A percentile compares a stretch with the other conserved stretches of the same genome.
phyloP scores from a whole-genome alignment of 2,329 filamentous ascomycete species.

The Corynespora cassiicola region DNA sequence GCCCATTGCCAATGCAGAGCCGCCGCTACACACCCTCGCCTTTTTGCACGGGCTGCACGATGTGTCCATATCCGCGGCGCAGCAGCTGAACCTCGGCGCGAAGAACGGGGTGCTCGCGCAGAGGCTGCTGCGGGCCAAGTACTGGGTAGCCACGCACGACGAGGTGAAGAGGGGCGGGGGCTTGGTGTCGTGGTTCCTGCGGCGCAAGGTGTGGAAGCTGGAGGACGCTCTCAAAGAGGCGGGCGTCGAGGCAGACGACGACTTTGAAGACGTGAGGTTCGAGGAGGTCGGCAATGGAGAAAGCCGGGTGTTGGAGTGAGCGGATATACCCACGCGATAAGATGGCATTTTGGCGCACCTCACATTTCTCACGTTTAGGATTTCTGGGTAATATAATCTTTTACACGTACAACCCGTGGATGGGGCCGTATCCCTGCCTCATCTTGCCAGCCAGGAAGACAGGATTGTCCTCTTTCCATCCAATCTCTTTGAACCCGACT shows the following conservation, averaged over 20 bases:
- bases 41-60: conserved; percentile 71
- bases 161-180: conserved; percentile 67
- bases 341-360: too few relatives aligned
- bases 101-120: conserved; percentile 67
- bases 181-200: conserved; percentile 59
- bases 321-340: too few relatives aligned
- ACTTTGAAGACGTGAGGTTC: conserved; percentile 54
- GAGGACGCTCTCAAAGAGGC: conserved; percentile 58
- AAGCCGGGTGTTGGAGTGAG: conserved; percentile 57
- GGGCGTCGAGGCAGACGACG: conserved; percentile 51
- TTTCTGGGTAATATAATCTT: too few relatives aligned
- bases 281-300: conserved; percentile 64
- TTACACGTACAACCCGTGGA: conserved; percentile 28
- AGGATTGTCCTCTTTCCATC: conserved; percentile 25
- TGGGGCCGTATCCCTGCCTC: conserved; percentile 29
- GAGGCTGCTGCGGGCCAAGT: conserved; percentile 59
- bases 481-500: conserved; percentile 29
- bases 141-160: conserved; percentile 72
- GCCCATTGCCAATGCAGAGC: conserved; percentile 51
- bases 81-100: conserved; percentile 70
- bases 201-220: conserved; percentile 49
- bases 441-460: conserved; percentile 32
- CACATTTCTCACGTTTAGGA: too few relatives aligned
- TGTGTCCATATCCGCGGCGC: conserved; percentile 56
- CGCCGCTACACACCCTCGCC: conserved; percentile 60